A percentile compares a stretch with the other conserved stretches of the same genome.
Conservation (phyloP, 495 filamentous ascomycete genomes). For the Lepidopterella palustris region DNA sequence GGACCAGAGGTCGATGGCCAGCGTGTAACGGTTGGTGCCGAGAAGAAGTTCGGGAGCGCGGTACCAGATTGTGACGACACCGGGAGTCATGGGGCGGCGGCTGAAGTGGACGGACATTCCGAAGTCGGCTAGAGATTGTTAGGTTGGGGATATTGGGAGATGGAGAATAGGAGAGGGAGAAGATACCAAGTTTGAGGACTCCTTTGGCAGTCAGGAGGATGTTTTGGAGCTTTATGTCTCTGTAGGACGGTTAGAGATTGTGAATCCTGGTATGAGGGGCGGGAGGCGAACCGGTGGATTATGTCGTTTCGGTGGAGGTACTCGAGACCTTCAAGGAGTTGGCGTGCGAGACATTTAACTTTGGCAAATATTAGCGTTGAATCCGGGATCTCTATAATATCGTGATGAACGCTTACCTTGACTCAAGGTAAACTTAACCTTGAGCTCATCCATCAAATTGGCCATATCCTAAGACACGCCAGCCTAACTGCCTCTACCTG, state of each 20-base stretch:
- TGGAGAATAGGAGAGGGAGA: not conserved
- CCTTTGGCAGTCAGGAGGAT: constrained; percentile 42
- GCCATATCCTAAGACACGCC: constrained; percentile 40
- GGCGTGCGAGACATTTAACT: constrained; percentile 45
- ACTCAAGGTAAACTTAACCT: constrained; percentile 42
- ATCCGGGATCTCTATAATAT: not conserved
- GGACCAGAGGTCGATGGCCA: constrained; percentile 42
- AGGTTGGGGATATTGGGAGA: constrained; percentile 2
- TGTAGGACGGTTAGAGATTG: constrained; percentile 3
- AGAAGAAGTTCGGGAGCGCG: constrained; percentile 42
- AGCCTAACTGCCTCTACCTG: constrained; percentile 34
- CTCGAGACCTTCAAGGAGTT: constrained; percentile 42
- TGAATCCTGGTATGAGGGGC: not conserved
- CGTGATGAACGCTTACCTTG: constrained; percentile 33
- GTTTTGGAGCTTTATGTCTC: constrained; percentile 46
- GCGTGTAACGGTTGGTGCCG: constrained; percentile 38
- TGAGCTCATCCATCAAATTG: constrained; percentile 40
- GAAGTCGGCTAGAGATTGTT: constrained; percentile 37
- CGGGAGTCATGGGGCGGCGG: constrained; percentile 41
- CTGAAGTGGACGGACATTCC: constrained; percentile 43
- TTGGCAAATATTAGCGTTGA: not conserved
- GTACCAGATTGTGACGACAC: constrained; percentile 43
- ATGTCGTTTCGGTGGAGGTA: constrained; percentile 44
- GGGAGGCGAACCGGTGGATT: constrained; percentile 38
- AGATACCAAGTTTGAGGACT: constrained; percentile 41